Evolutionary conservation across 2,329 filamentous ascomycete genomes (phyloP).

Genomic region (Paecilomyces variotii): DNA sequence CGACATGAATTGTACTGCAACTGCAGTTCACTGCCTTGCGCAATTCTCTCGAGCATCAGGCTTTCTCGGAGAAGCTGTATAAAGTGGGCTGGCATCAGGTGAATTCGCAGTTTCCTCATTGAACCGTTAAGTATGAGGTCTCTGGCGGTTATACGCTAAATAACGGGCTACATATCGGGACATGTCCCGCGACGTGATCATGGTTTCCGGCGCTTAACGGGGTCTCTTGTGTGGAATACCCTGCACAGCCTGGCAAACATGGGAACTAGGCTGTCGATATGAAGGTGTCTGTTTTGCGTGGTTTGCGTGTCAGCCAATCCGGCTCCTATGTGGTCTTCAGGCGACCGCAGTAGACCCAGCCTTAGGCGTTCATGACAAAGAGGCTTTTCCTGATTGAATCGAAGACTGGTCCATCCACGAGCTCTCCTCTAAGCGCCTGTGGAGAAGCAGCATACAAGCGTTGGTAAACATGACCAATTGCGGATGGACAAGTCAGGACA

Average conservation of each 20-base stretch:
- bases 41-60: background rate
- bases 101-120: background rate
- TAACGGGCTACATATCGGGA: background rate
- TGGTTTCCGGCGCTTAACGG: background rate
- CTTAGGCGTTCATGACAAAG: background rate
- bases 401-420: background rate
- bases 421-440: background rate
- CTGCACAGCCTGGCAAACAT: background rate
- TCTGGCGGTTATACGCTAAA: background rate
- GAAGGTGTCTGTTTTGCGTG: background rate
- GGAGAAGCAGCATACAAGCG: background rate
- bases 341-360: background rate
- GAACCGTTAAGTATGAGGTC: background rate
- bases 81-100: background rate
- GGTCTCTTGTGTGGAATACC: background rate
- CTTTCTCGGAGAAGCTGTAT: background rate
- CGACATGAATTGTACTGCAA: background rate
- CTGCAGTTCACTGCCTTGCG: background rate
- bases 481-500: background rate
- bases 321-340: background rate
- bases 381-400: background rate
- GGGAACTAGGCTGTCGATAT: background rate
- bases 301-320: background rate
- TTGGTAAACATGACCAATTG: background rate
- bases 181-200: background rate